Conservation (phyloP, 2,329 filamentous ascomycete species). For the Arthrinium puccinioides region DNA sequence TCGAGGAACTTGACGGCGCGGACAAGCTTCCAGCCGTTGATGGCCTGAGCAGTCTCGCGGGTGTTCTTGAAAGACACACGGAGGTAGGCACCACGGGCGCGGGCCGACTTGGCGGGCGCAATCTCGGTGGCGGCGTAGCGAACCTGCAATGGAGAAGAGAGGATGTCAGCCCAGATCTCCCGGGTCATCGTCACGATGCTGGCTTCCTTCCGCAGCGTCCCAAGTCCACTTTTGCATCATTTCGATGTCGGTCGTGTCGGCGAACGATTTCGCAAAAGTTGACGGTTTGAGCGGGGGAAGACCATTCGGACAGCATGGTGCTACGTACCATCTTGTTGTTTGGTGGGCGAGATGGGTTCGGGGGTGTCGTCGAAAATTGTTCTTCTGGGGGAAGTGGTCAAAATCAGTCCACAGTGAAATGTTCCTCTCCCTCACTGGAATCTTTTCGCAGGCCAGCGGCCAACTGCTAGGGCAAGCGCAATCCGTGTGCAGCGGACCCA, state of each 20-base stretch:
- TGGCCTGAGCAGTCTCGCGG: slow-evolving; percentile 97
- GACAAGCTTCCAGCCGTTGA: slow-evolving; percentile 98
- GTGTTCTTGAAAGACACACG: slow-evolving; percentile 99
- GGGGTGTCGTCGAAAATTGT: slow-evolving; percentile 41
- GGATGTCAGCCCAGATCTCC: too few relatives aligned
- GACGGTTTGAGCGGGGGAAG: too few relatives aligned
- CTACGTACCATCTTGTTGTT: slow-evolving; percentile 49
- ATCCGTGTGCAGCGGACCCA: slow-evolving; percentile 5
- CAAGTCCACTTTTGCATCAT: too few relatives aligned
- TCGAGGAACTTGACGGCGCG: slow-evolving; percentile 95
- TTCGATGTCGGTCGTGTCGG: too few relatives aligned
- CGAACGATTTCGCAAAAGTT: too few relatives aligned
- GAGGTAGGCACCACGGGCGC: slow-evolving; percentile 96
- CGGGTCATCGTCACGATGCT: too few relatives aligned
- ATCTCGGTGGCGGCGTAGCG: slow-evolving; percentile 93
- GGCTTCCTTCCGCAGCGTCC: too few relatives aligned
- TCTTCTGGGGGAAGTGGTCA: slow-evolving; percentile 23
- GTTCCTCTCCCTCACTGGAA: slow-evolving; percentile 1
- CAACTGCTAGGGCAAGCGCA: slow-evolving; percentile 4
- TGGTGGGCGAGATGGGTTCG: slow-evolving; percentile 46
- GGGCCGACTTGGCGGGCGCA: slow-evolving; percentile 84
- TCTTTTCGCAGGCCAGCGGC: slow-evolving; percentile 3
- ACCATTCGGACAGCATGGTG: too few relatives aligned
- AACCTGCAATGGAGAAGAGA: too few relatives aligned
- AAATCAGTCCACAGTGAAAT: slow-evolving; percentile 21